Percentiles rank a stretch among this genome's conserved stretches.
These are phyloP conservation scores for Draba incana DNA, from an alignment of 345 rosid genomes.

Conservation along the genomic window DNA sequence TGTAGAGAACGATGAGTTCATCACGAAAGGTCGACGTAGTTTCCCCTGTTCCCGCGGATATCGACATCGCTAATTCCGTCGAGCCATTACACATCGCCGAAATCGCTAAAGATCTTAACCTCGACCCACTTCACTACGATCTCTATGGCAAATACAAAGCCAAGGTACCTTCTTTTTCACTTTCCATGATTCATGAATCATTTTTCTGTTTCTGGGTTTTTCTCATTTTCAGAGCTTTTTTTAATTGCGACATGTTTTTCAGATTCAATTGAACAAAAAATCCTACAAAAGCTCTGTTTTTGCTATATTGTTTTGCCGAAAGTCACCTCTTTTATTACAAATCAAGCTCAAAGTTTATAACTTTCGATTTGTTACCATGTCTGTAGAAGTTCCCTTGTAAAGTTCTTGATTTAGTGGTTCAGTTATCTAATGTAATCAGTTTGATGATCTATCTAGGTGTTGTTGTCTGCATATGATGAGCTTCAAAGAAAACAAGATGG, in stretches of 20 bases:
- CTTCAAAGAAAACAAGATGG: constrained; percentile 75
- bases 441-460: constrained; percentile 49
- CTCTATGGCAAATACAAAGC: constrained; percentile 96
- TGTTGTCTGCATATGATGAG: constrained; percentile 78
- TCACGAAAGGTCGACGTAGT: constrained; percentile 71
- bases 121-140: constrained; percentile 74
- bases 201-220: neutral
- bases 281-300: constrained; percentile 14
- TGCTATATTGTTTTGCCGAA: neutral
- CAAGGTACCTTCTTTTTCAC: constrained; percentile 53
- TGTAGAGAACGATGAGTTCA: constrained; percentile 50
- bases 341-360: constrained; percentile 5
- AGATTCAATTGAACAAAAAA: neutral
- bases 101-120: constrained; percentile 78
- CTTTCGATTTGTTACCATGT: neutral
- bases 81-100: constrained; percentile 85
- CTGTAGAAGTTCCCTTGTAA: too few relatives aligned
- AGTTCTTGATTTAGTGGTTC: neutral
- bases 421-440: constrained; percentile 6
- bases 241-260: neutral
- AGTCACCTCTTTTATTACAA: too few relatives aligned
- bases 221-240: neutral
- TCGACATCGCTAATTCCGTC: constrained; percentile 88
- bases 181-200: neutral
- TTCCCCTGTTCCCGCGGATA: constrained; percentile 95